phyloP scores from a whole-genome alignment of 2,329 filamentous ascomycete species.

The Neonectria sp. region DNA sequence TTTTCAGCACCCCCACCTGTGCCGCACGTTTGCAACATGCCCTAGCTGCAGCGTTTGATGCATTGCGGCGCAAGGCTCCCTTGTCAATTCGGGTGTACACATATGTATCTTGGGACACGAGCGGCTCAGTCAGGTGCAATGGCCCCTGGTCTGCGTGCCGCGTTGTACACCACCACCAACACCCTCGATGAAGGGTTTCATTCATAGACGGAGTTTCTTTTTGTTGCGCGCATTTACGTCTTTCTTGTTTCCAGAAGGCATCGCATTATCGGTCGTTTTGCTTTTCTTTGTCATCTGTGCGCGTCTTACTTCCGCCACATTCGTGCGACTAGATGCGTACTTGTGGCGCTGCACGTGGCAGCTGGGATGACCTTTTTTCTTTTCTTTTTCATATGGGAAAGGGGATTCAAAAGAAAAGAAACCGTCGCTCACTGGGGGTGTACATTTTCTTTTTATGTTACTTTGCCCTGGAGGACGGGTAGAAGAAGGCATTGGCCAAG shows the following conservation, averaged over 20 bases:
- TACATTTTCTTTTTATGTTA: slow-evolving; percentile 15
- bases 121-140: slow-evolving; percentile 16
- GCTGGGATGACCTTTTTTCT: slow-evolving; percentile 4
- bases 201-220: slow-evolving; percentile 22
- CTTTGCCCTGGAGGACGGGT: not conserved
- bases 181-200: slow-evolving; percentile 4
- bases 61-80: slow-evolving; percentile 13
- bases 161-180: slow-evolving; percentile 24
- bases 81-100: slow-evolving; percentile 14
- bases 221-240: slow-evolving; percentile 20
- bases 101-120: slow-evolving; percentile 20
- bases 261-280: slow-evolving; percentile 18
- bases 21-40: slow-evolving; percentile 26
- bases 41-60: slow-evolving; percentile 18
- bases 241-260: slow-evolving; percentile 11
- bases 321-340: slow-evolving; percentile 30
- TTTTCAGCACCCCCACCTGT: slow-evolving; percentile 16
- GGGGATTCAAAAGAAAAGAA: slow-evolving; percentile 27
- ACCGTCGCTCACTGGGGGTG: slow-evolving; percentile 13
- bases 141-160: slow-evolving; percentile 21
- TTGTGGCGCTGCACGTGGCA: slow-evolving; percentile 20
- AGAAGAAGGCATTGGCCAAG: slow-evolving; percentile 6
- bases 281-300: slow-evolving; percentile 15
- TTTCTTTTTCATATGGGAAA: not conserved
- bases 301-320: slow-evolving; percentile 14